A percentile compares a stretch with the other conserved stretches of the same genome.
These are phyloP conservation scores for Saccharomycopsis olivae DNA, from an alignment of 805 yeast species.

Conservation along the genomic window DNA sequence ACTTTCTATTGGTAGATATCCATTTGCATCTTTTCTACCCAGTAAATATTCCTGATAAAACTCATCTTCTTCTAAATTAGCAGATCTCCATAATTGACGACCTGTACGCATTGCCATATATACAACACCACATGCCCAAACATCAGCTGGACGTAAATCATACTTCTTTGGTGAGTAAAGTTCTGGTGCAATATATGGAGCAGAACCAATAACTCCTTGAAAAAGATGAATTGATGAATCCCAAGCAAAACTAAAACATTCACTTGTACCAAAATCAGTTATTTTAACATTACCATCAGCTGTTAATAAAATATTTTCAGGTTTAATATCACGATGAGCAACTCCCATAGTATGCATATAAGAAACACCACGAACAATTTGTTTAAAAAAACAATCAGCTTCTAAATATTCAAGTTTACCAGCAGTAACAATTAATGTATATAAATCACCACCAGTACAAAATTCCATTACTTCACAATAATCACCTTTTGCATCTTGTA, in stretches of 20 bases:
- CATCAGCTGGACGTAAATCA: constrained; percentile 75
- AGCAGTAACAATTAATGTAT: constrained; percentile 59
- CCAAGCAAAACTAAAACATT: constrained; percentile 81
- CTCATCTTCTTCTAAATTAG: constrained; percentile 64
- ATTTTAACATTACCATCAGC: constrained; percentile 66
- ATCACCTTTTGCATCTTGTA: constrained; percentile 74
- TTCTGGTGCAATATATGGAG: constrained; percentile 89
- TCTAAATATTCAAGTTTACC: constrained; percentile 76
- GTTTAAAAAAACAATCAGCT: constrained; percentile 87
- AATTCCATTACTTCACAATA: constrained; percentile 82
- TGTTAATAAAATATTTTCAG: constrained; percentile 72
- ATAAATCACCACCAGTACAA: constrained; percentile 74
- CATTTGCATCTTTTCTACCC: constrained; percentile 72
- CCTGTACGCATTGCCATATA: constrained; percentile 95
- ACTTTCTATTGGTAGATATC: constrained; percentile 85
- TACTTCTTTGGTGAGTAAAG: constrained; percentile 55
- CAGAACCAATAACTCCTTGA: constrained; percentile 74
- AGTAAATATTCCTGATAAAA: constrained; percentile 64
- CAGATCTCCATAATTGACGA: constrained; percentile 82
- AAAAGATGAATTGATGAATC: constrained; percentile 57
- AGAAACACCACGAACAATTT: constrained; percentile 68
- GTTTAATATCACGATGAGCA: constrained; percentile 82
- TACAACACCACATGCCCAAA: constrained; percentile 91
- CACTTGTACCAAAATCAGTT: constrained; percentile 82
- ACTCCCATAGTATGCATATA: constrained; percentile 89